These are phyloP conservation scores for Penicillium paradoxum DNA, from an alignment of 495 filamentous ascomycete species.

Conservation along the genomic window DNA sequence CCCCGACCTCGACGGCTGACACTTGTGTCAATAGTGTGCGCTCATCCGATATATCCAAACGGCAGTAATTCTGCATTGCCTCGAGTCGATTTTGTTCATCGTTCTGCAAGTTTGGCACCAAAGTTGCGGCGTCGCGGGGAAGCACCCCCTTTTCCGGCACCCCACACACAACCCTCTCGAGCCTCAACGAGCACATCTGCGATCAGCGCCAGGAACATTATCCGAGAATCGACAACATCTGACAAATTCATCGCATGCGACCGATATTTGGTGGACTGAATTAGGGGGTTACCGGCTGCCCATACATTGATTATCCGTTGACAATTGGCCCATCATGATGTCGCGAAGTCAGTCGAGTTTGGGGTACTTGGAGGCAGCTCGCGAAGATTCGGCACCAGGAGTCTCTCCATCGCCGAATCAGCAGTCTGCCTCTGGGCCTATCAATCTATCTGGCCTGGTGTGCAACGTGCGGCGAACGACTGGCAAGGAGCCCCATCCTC, in stretches of 20 bases:
- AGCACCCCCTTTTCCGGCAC: slow-evolving; percentile 9
- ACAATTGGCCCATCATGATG: slow-evolving; percentile 28
- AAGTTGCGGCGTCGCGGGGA: slow-evolving; percentile 14
- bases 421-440: slow-evolving; percentile 40
- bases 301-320: not conserved
- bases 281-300: not conserved
- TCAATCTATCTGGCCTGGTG: slow-evolving; percentile 78
- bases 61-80: not conserved
- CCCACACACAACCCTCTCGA: slow-evolving; percentile 10
- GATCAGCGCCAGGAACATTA: slow-evolving; percentile 6
- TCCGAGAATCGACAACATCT: slow-evolving; percentile 7
- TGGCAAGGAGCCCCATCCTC: slow-evolving; percentile 79
- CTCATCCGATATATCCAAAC: not conserved
- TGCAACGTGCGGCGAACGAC: slow-evolving; percentile 93
- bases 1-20: slow-evolving; percentile 18
- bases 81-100: not conserved
- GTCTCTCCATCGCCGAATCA: slow-evolving; percentile 32
- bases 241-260: slow-evolving; percentile 6
- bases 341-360: slow-evolving; percentile 46
- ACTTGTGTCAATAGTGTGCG: slow-evolving; percentile 5
- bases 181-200: slow-evolving; percentile 9
- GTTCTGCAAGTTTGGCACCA: not conserved
- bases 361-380: slow-evolving; percentile 31
- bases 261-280: not conserved
- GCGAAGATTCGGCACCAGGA: slow-evolving; percentile 33